Evolutionary conservation across 805 yeast genomes (phyloP).

Genomic region (Sporopachydermia quercuum): DNA sequence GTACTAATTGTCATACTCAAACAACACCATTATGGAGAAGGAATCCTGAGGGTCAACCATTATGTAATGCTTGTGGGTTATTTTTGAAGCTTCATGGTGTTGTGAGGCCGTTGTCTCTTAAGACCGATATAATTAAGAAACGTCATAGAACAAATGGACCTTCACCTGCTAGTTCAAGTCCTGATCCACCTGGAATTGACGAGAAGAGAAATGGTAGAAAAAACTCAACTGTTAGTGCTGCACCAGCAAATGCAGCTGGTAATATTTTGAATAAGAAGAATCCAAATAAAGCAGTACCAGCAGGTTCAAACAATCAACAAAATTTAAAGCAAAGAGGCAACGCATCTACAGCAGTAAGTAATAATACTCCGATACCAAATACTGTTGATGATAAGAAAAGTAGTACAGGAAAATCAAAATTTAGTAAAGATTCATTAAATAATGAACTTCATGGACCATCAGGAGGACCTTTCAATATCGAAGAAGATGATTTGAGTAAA

Average conservation of each 20-base stretch:
- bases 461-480: not conserved
- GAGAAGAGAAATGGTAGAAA: conserved; percentile 3
- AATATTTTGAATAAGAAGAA: no score
- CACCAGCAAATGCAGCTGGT: no score
- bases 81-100: conserved; percentile 91
- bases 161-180: conserved; percentile 3
- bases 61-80: conserved; percentile 94
- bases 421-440: no score
- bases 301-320: not conserved
- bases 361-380: not conserved
- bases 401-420: not conserved
- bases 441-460: no score
- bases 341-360: not conserved
- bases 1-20: conserved; percentile 81
- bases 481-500: not conserved
- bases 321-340: not conserved
- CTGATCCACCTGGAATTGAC: conserved; percentile 3
- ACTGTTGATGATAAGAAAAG: not conserved
- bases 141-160: conserved; percentile 41
- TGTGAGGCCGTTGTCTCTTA: conserved; percentile 78
- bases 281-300: not conserved
- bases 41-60: conserved; percentile 80
- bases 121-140: conserved; percentile 85
- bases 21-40: conserved; percentile 95
- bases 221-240: no score